Base-by-base conservation (phyloP, 2,329 filamentous ascomycete species). In the Penicillium sp. region DNA sequence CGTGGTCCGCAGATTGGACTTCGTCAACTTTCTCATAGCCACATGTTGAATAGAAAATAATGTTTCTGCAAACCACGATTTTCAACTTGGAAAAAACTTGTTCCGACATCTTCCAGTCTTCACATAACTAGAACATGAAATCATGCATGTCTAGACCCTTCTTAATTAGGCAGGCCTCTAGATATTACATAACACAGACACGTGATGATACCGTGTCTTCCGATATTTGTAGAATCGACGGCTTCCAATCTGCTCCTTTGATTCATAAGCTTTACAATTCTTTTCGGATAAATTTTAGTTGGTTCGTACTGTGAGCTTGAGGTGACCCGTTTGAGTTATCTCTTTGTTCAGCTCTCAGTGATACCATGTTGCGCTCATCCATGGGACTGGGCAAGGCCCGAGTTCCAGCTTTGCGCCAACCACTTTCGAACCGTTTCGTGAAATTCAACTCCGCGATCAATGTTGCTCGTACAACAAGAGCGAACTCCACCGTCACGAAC, bases 401-500 rank as follows among this genome's bases (percentile, higher is more conserved):
- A 42, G 21, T 35, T n/a, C 50, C 43, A 46, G 29, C 26, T 33
- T 45, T 53, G 50, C 50, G 50, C 42, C 43, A 31, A 35, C 27
- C 27, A 13, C n/a, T 27, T 11, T 45, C 39, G n/a, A 33, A 5
- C 16, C 33, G n/a, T 25, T 35, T 33, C 26, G 5, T n/a, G 7
- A 27, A 43, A 5, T n/a, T 16, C 13, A 46, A 26, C 26, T 26
- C 31, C 3, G 35, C 48, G 8, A 19, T 42, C n/a, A 23, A 42
- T n/a, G 10, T 26, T 8, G 48, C 33, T 21, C 29, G 29, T 19
- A 27, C 29, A 14, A 33, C 27, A 44, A 62, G 72, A 55, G 52
- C 64, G 26, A 72, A 72, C 26, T 76, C 85, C 66, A 89, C 90
- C 50, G 86, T 93, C 47, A 92, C 91, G 19, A 89, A 92, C 71